phyloP scores from a whole-genome alignment of 1,284 basidiomycete genomes.

The Sporisorium iseilematis-ciliati region DNA sequence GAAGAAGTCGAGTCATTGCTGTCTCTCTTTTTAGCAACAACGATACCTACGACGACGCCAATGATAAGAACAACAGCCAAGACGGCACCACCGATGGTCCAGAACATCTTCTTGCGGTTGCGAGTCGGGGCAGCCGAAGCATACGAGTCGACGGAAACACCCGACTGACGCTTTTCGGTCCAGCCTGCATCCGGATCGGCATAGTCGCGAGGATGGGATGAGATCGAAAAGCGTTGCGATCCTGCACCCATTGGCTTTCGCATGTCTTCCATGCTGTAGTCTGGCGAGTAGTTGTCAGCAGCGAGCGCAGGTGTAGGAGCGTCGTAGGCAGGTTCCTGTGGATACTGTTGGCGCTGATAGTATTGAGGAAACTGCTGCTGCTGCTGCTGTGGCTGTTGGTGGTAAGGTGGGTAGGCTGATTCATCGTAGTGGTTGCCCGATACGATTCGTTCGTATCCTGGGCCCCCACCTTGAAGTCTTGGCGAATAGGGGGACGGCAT shows the following conservation, averaged over 20 bases:
- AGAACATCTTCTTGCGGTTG: slow-evolving; percentile 24
- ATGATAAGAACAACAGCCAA: slow-evolving; percentile 25
- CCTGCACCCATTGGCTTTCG: slow-evolving; percentile 21
- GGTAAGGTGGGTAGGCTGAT: slow-evolving; percentile 2
- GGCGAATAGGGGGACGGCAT: slow-evolving; percentile 30
- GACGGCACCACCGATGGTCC: slow-evolving; percentile 32
- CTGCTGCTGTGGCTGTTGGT: slow-evolving; percentile 13
- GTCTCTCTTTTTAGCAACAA: slow-evolving; percentile 32
- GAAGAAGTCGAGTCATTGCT: slow-evolving; percentile 10
- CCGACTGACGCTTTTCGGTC: slow-evolving; percentile 34
- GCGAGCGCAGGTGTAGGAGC: slow-evolving; percentile 36
- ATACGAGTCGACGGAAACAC: slow-evolving; percentile 13
- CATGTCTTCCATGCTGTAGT: slow-evolving; percentile 47
- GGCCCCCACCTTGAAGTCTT: slow-evolving; percentile 12
- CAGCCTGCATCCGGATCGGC: slow-evolving; percentile 45
- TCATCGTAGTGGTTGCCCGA: slow-evolving; percentile 16
- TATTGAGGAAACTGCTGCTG: slow-evolving; percentile 23
- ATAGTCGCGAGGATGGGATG: slow-evolving; percentile 20
- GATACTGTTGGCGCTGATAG: slow-evolving; percentile 28
- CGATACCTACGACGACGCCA: slow-evolving; percentile 34
- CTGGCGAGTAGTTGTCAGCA: slow-evolving; percentile 40
- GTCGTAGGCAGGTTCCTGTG: slow-evolving; percentile 25
- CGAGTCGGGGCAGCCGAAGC: slow-evolving; percentile 1
- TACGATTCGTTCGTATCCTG: slow-evolving; percentile 23
- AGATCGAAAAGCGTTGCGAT: slow-evolving; percentile 23